A percentile compares a stretch with the other conserved stretches of the same genome.
Evolutionary conservation across 1,284 basidiomycete species (phyloP).

Genomic region (Ustilago bromivora): DNA sequence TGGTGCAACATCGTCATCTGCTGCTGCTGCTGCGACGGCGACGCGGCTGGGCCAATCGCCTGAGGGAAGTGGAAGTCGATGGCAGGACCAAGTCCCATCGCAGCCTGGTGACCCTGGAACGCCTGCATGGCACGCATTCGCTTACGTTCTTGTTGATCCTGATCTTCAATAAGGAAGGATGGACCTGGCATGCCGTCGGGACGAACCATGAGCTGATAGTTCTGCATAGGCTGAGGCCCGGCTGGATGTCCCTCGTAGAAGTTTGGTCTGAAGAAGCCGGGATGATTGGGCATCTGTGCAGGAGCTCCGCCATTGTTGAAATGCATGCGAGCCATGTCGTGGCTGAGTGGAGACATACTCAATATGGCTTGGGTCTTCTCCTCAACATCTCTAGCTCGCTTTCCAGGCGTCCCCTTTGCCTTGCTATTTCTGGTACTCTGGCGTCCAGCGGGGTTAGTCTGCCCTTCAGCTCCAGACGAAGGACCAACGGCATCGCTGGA

Average conservation of each 20-base stretch:
- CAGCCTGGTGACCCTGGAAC: conserved; percentile 8
- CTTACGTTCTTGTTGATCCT: conserved; percentile 28
- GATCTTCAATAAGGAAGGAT: conserved; percentile 7
- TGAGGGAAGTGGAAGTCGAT: conserved; percentile 29
- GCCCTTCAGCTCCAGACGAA: background rate
- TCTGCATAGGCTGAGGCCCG: conserved; percentile 12
- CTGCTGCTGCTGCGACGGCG: conserved; percentile 15
- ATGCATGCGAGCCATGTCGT: conserved; percentile 45
- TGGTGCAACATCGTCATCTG: conserved; percentile 11
- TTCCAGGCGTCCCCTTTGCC: conserved; percentile 26
- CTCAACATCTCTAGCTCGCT: conserved; percentile 28
- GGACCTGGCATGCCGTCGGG: conserved; percentile 3
- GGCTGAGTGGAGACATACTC: conserved; percentile 37
- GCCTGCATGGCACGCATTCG: conserved; percentile 24
- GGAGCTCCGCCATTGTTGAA: conserved; percentile 17
- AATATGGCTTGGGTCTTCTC: conserved; percentile 20
- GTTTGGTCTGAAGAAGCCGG: conserved; percentile 23
- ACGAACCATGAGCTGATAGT: conserved; percentile 6
- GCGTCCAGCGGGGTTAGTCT: conserved; percentile 20
- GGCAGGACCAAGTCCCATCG: conserved; percentile 26
- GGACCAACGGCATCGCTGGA: background rate
- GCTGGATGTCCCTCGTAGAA: conserved; percentile 13
- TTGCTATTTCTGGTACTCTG: conserved; percentile 20
- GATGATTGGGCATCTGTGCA: conserved; percentile 5
- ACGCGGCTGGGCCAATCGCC: background rate